Percentiles rank a stretch among this genome's conserved stretches.
Conservation (phyloP, 495 filamentous ascomycete genomes). For the Talaromyces adpressus region DNA sequence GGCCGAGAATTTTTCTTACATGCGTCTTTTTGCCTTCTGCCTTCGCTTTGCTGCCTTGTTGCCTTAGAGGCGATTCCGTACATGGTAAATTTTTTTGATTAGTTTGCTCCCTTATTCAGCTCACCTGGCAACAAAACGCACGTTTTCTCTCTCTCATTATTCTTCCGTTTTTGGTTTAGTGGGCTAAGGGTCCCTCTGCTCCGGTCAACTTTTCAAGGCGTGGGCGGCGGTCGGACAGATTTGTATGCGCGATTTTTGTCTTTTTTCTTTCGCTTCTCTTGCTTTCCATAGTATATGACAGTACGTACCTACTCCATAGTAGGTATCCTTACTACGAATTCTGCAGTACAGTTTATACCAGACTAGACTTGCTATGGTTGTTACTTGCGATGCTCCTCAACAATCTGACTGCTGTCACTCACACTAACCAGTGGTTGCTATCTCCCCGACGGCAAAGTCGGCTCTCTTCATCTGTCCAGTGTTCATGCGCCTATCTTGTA, state of each 20-base stretch:
- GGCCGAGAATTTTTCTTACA: neutral
- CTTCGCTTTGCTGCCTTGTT: neutral
- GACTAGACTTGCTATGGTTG: conserved; percentile 1
- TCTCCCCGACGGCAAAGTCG: neutral
- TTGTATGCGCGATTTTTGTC: conserved; percentile 9
- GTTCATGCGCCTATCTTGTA: neutral
- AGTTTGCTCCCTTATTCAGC: neutral
- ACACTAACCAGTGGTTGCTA: neutral
- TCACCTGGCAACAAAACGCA: neutral
- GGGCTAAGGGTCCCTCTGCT: neutral
- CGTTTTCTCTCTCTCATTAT: neutral
- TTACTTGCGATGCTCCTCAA: neutral
- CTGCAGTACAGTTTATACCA: neutral
- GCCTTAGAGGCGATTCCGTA: neutral
- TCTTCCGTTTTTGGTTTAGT: neutral
- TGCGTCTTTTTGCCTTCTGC: neutral
- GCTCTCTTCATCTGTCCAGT: neutral
- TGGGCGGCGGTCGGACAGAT: conserved; percentile 3
- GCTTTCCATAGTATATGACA: neutral
- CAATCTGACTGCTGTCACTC: neutral
- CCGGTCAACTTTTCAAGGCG: neutral
- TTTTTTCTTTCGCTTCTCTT: neutral
- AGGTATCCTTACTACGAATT: neutral
- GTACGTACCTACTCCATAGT: no score
- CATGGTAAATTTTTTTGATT: neutral